Conservation (phyloP, 2,329 filamentous ascomycete species). For the Pseudogymnoascus sp. region DNA sequence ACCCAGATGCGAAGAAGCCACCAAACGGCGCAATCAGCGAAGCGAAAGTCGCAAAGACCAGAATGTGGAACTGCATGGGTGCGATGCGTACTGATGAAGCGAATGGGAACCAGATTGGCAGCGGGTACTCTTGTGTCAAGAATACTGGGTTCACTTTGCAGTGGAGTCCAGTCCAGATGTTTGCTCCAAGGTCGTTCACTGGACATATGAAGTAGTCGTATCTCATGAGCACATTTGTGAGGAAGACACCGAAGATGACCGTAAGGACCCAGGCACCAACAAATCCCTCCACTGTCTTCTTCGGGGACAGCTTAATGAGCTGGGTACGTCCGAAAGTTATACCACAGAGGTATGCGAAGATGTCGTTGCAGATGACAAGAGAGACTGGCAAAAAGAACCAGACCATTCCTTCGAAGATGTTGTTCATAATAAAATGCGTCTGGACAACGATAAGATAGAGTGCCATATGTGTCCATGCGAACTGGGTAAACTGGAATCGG, state of each 20-base stretch:
- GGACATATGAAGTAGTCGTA: constrained; percentile 98
- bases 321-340: constrained; percentile 95
- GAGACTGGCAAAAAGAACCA: constrained; percentile 97
- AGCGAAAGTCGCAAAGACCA: constrained; percentile 85
- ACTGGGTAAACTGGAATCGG: constrained; percentile 98
- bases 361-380: constrained; percentile 96
- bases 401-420: constrained; percentile 98
- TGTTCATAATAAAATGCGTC: constrained; percentile 99
- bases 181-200: constrained; percentile 90
- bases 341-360: constrained; percentile 94
- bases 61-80: constrained; percentile 88
- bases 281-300: constrained; percentile 98
- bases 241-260: constrained; percentile 69
- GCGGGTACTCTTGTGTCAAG: constrained; percentile 62
- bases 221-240: constrained; percentile 77
- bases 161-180: constrained; percentile 80
- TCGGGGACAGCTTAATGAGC: constrained; percentile 94
- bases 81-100: constrained; percentile 66
- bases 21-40: constrained; percentile 96
- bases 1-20: constrained; percentile 93
- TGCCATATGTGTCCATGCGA: constrained; percentile 99
- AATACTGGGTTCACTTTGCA: constrained; percentile 92
- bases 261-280: constrained; percentile 95
- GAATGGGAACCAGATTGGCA: constrained; percentile 64
- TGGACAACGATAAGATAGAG: constrained; percentile 96